Conservation (phyloP, 2,329 filamentous ascomycete genomes). For the Didymella exigua region DNA sequence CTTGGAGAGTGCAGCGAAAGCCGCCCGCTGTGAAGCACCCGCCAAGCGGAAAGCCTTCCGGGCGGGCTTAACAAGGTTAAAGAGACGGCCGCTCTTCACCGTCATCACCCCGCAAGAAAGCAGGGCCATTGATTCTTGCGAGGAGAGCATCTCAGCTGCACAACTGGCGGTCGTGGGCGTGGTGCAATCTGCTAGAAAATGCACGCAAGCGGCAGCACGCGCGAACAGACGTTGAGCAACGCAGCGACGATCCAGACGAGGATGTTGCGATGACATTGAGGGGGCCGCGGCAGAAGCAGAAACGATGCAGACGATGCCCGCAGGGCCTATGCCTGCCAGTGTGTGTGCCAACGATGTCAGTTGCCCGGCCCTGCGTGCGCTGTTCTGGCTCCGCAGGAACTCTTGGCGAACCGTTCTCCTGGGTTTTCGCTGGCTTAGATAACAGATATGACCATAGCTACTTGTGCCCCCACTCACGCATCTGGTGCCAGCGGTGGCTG, state of each 20-base stretch:
- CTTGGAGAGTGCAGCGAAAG: slow-evolving; percentile 24
- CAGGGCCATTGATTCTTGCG: slow-evolving; percentile 18
- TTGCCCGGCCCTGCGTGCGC: slow-evolving; percentile 24
- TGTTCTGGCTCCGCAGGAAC: slow-evolving; percentile 30
- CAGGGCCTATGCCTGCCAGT: slow-evolving; percentile 15
- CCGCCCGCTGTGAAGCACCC: slow-evolving; percentile 34
- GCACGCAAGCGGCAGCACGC: slow-evolving; percentile 30
- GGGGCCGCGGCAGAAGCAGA: slow-evolving; percentile 23
- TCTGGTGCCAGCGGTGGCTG: slow-evolving; percentile 3
- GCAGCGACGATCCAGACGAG: slow-evolving; percentile 21
- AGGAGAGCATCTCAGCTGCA: slow-evolving; percentile 10
- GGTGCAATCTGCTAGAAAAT: slow-evolving; percentile 25
- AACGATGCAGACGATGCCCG: slow-evolving; percentile 32
- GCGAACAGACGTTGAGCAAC: slow-evolving; percentile 16
- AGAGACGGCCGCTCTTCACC: slow-evolving; percentile 17
- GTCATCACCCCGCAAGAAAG: slow-evolving; percentile 23
- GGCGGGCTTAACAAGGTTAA: slow-evolving; percentile 16
- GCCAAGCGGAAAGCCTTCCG: slow-evolving; percentile 24
- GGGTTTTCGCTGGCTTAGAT: slow-evolving; percentile 36
- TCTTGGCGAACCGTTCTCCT: slow-evolving; percentile 40
- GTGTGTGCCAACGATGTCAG: slow-evolving; percentile 11
- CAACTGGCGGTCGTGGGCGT: slow-evolving; percentile 2
- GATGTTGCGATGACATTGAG: slow-evolving; percentile 37
- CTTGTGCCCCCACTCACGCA: slow-evolving; percentile 31
- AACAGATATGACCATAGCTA: slow-evolving; percentile 45